These are phyloP conservation scores for Amphichorda felina DNA, from an alignment of 2,329 filamentous ascomycete species.

Conservation along the genomic window DNA sequence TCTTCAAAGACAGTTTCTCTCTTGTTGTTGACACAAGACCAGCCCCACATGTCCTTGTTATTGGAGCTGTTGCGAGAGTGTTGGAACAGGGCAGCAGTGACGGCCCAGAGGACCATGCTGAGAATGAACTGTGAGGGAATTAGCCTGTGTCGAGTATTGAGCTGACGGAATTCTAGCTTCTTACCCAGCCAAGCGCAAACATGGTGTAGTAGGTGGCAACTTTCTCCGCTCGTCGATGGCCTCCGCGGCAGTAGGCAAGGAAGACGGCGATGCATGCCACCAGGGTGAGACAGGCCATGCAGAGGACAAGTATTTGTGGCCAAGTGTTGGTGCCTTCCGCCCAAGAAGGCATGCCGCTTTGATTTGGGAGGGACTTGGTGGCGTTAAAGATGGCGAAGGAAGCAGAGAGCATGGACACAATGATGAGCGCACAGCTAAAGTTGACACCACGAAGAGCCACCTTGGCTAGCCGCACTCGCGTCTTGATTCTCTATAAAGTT, in stretches of 20 bases:
- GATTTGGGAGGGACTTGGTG: constrained; percentile 59
- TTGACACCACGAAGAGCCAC: constrained; percentile 90
- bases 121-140: constrained; percentile 59
- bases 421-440: constrained; percentile 93
- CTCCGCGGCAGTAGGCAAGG: constrained; percentile 75
- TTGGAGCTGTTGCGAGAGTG: constrained; percentile 55
- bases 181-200: constrained; percentile 71
- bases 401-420: constrained; percentile 80
- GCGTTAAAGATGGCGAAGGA: constrained; percentile 88
- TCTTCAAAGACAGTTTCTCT: constrained; percentile 65
- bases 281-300: constrained; percentile 71
- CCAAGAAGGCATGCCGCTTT: constrained; percentile 81
- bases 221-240: constrained; percentile 82
- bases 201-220: constrained; percentile 90
- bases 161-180: constrained; percentile 5
- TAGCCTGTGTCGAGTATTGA: constrained; percentile 6
- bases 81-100: constrained; percentile 77
- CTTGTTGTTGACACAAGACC: constrained; percentile 88
- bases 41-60: constrained; percentile 92
- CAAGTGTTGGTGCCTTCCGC: constrained; percentile 67
- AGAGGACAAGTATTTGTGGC: constrained; percentile 79
- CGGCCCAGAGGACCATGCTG: constrained; percentile 83
- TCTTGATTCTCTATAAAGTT: constrained; percentile 68
- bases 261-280: constrained; percentile 70
- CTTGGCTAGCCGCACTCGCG: constrained; percentile 83